Evolutionary conservation across 331 rosid species (phyloP).

Genomic region (Quercus phellos): DNA sequence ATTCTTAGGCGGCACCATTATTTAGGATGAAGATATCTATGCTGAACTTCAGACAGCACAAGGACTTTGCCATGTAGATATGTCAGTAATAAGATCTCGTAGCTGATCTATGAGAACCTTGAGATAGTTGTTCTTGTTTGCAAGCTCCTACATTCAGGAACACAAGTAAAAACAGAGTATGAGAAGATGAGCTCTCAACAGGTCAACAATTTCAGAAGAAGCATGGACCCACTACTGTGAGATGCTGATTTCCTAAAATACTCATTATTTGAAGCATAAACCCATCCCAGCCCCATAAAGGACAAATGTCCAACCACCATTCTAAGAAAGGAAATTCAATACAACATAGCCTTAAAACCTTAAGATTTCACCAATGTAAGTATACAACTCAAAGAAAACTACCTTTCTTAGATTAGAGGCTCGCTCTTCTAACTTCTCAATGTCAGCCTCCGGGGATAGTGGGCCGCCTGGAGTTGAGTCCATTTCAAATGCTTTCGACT

Average conservation of each 20-base stretch:
- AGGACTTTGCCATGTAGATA: conserved; percentile 96
- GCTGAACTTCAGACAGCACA: conserved; percentile 42
- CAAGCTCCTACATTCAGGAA: conserved; percentile 62
- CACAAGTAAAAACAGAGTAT: neutral
- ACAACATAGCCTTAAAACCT: neutral
- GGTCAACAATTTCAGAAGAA: neutral
- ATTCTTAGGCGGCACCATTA: neutral
- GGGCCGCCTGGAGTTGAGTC: conserved; percentile 43
- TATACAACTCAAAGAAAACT: neutral
- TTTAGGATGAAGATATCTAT: conserved; percentile 15
- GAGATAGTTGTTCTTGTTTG: conserved; percentile 59
- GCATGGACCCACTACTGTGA: neutral
- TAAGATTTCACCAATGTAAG: neutral
- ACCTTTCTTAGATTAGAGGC: conserved; percentile 71
- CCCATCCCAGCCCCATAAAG: neutral
- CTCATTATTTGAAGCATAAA: neutral
- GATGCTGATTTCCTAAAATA: neutral
- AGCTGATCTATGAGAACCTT: conserved; percentile 81
- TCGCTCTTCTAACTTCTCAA: conserved; percentile 70
- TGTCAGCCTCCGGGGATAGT: conserved; percentile 44
- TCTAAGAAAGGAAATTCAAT: neutral
- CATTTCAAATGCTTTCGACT: conserved; percentile 56
- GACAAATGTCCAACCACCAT: neutral
- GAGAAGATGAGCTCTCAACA: neutral
- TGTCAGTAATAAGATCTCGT: conserved; percentile 70